Conservation (phyloP, 1,284 basidiomycete genomes). For the Sanghuangporus sanghuang region DNA sequence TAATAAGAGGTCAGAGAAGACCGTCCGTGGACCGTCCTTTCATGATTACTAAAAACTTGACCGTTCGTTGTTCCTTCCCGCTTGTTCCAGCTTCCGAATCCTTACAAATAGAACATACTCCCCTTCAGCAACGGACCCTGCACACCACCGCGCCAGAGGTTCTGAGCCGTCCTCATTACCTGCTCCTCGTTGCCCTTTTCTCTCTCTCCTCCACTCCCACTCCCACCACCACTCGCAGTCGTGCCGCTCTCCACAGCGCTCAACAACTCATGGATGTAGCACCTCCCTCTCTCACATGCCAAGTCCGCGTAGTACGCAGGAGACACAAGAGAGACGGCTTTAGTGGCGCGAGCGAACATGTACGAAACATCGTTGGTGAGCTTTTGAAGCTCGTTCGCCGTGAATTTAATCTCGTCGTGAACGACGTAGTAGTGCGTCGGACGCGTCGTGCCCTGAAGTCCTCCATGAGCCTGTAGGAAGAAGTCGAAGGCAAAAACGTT, state of each 20-base stretch:
- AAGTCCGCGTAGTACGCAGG: slow-evolving; percentile 75
- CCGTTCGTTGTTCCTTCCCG: background rate
- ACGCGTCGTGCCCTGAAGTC: slow-evolving; percentile 47
- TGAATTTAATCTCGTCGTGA: slow-evolving; percentile 66
- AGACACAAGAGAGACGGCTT: slow-evolving; percentile 73
- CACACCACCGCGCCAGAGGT: slow-evolving; percentile 56
- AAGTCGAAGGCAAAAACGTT: slow-evolving; percentile 73
- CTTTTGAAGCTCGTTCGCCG: slow-evolving; percentile 59
- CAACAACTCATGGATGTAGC: slow-evolving; percentile 64
- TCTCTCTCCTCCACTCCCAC: background rate
- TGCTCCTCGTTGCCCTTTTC: slow-evolving; percentile 29
- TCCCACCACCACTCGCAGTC: slow-evolving; percentile 22
- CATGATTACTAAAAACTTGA: background rate
- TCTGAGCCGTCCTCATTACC: slow-evolving; percentile 45
- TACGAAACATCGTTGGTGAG: slow-evolving; percentile 60
- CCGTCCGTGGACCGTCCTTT: background rate
- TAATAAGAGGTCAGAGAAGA: background rate
- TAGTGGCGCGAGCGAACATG: slow-evolving; percentile 74
- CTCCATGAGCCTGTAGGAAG: slow-evolving; percentile 45
- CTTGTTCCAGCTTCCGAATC: background rate
- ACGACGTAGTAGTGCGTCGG: slow-evolving; percentile 78
- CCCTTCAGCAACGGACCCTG: slow-evolving; percentile 42
- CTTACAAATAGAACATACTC: slow-evolving; percentile 71
- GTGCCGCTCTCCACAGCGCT: slow-evolving; percentile 44
- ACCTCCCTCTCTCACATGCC: slow-evolving; percentile 72